phyloP scores from a whole-genome alignment of 1,284 basidiomycete species.

The Naganishia sp. region DNA sequence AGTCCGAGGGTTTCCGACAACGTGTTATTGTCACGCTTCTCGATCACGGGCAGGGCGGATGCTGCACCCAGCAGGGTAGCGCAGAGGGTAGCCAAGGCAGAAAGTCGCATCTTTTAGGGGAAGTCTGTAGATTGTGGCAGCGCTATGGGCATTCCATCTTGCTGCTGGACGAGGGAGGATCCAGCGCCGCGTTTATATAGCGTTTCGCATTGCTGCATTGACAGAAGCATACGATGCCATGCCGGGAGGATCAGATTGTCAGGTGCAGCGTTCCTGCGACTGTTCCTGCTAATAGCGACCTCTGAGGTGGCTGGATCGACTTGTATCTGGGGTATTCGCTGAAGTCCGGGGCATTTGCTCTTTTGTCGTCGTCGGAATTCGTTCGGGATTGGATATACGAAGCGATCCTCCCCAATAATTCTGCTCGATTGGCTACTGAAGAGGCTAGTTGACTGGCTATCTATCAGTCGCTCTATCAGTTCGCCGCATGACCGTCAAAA shows the following conservation, averaged over 20 bases:
- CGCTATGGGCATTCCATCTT: no score
- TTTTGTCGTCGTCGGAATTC: neutral
- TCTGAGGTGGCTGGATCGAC: no score
- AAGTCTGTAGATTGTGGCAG: no score
- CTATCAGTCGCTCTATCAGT: neutral
- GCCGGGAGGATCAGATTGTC: no score
- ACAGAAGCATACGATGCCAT: neutral
- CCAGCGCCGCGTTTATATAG: neutral
- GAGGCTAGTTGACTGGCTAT: neutral
- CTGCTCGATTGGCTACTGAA: neutral
- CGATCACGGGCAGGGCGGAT: conserved; percentile 13
- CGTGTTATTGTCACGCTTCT: conserved; percentile 10
- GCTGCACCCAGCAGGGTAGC: neutral
- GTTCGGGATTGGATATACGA: neutral
- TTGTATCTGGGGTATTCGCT: no score
- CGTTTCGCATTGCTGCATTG: neutral
- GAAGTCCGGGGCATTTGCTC: no score
- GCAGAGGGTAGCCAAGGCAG: conserved; percentile 2
- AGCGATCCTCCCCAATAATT: neutral
- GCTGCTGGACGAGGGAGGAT: neutral
- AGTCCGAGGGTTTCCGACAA: conserved; percentile 3
- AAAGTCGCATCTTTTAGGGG: conserved; percentile 10
- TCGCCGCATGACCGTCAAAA: neutral
- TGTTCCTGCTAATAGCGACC: no score
- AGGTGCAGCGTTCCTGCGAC: no score